Percentiles rank a stretch among this genome's conserved stretches.
Conservation (phyloP, 2,329 filamentous ascomycete species). For the Aplosporella prunicola region DNA sequence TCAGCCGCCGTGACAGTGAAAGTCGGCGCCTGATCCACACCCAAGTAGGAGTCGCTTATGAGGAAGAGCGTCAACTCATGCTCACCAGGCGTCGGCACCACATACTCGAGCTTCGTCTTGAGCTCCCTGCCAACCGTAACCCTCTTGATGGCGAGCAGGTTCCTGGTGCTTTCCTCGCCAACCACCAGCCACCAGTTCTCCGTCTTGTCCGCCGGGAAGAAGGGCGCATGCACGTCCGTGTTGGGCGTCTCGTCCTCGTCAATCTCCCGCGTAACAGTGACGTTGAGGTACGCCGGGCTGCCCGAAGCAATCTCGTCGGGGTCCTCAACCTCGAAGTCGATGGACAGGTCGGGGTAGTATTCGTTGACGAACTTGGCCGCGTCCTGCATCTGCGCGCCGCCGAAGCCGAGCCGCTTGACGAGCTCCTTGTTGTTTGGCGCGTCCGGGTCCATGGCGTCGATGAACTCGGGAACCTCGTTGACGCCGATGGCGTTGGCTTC, state of each 20-base stretch:
- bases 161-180: slow-evolving; percentile 82
- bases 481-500: slow-evolving; percentile 72
- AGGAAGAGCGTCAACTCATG: slow-evolving; percentile 85
- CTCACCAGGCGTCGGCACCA: slow-evolving; percentile 72
- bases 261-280: slow-evolving; percentile 76
- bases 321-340: slow-evolving; percentile 81
- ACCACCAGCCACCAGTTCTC: slow-evolving; percentile 99
- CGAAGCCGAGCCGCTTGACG: slow-evolving; percentile 67
- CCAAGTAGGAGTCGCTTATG: slow-evolving; percentile 95
- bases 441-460: slow-evolving; percentile 95
- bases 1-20: slow-evolving; percentile 82
- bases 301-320: slow-evolving; percentile 70
- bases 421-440: slow-evolving; percentile 68
- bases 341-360: slow-evolving; percentile 89
- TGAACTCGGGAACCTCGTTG: slow-evolving; percentile 94
- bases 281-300: slow-evolving; percentile 69
- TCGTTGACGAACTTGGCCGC: slow-evolving; percentile 94
- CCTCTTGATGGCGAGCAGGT: slow-evolving; percentile 83
- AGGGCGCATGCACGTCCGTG: slow-evolving; percentile 82
- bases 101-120: slow-evolving; percentile 76
- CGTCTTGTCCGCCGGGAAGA: slow-evolving; percentile 84
- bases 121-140: slow-evolving; percentile 75
- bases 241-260: slow-evolving; percentile 67
- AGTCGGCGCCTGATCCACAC: slow-evolving; percentile 88
- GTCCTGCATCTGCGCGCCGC: slow-evolving; percentile 72